A percentile compares a stretch with the other conserved stretches of the same genome.
Evolutionary conservation across 192 early-diverging fungal genomes (phyloP).

Genomic region (Phycomyces nitens): DNA sequence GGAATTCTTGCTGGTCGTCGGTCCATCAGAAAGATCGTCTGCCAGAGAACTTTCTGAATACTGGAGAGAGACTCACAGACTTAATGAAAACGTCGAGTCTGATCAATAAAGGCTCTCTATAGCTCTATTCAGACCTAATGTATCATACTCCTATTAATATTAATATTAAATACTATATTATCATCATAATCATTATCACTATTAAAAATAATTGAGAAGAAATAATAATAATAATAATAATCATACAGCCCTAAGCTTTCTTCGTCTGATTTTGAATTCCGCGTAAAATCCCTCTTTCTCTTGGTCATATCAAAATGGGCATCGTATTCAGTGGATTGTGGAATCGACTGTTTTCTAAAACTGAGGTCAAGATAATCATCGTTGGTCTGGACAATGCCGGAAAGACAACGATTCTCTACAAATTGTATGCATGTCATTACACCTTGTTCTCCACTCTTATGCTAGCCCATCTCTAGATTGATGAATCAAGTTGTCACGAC

Average conservation of each 20-base stretch:
- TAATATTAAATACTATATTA: no score
- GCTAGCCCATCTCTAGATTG: conserved; percentile 31
- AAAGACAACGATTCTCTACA: conserved; percentile 65
- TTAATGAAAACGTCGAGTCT: no score
- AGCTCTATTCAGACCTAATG: no score
- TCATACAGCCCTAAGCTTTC: neutral
- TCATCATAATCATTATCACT: no score
- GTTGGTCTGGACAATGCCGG: conserved; percentile 60
- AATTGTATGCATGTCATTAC: conserved; percentile 38
- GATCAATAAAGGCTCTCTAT: no score
- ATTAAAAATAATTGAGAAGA: no score
- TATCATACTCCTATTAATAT: no score
- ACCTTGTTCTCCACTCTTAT: neutral
- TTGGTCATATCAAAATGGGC: conserved; percentile 41
- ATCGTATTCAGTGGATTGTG: conserved; percentile 58
- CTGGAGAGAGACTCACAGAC: no score
- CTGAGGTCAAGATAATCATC: conserved; percentile 68
- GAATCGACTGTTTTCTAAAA: conserved; percentile 53
- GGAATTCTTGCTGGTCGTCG: no score
- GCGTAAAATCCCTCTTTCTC: conserved; percentile 1
- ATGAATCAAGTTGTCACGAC: conserved; percentile 62
- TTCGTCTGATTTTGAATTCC: neutral
- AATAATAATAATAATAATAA: neutral
- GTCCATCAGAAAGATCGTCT: no score
- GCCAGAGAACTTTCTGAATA: no score